Evolutionary conservation across 2,329 filamentous ascomycete genomes (phyloP).

Genomic region (Paecilomyces formosus): DNA sequence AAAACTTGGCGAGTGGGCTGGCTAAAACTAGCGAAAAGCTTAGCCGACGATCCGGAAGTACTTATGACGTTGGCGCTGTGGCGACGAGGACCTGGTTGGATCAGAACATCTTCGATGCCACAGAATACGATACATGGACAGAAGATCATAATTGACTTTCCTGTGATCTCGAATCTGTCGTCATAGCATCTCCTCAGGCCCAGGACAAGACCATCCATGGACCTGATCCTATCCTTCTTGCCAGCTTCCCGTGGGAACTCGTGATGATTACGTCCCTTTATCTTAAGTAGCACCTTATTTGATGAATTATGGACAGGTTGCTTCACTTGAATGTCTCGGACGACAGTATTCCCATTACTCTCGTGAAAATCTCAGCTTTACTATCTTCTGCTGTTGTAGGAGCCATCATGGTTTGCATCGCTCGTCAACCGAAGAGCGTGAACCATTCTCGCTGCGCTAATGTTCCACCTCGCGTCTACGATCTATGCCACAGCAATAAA

Average conservation of each 20-base stretch:
- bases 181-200: not conserved
- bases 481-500: slow-evolving; percentile 45
- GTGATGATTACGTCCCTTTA: not conserved
- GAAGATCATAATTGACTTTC: not conserved
- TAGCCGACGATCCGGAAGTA: not conserved
- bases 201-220: not conserved
- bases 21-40: not conserved
- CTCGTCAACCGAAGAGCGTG: slow-evolving; percentile 9
- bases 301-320: not conserved
- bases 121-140: not conserved
- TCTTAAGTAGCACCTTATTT: not conserved
- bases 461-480: slow-evolving; percentile 42
- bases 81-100: not conserved
- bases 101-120: not conserved
- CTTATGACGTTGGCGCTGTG: not conserved
- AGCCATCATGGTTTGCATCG: not conserved
- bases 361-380: not conserved
- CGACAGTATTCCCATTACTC: not conserved
- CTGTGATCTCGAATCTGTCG: not conserved
- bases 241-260: not conserved
- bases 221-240: not conserved
- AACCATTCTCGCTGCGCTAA: slow-evolving; percentile 16
- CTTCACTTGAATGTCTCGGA: not conserved
- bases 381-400: not conserved
- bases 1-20: not conserved